phyloP scores from a whole-genome alignment of 495 filamentous ascomycete species.

The Penicillium steckii region DNA sequence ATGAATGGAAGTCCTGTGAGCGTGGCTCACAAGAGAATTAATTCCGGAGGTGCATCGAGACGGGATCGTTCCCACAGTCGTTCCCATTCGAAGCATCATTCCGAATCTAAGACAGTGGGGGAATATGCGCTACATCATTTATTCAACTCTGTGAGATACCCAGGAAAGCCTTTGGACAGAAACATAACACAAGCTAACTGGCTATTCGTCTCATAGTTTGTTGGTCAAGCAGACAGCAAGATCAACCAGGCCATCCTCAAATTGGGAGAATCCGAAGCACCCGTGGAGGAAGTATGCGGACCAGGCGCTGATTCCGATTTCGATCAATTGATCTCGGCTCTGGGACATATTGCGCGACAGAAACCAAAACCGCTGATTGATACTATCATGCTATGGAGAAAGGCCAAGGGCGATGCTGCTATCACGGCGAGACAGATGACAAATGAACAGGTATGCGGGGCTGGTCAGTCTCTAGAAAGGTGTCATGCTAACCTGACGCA shows the following conservation, averaged over 20 bases:
- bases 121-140: constrained; percentile 97
- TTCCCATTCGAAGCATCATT: constrained; percentile 76
- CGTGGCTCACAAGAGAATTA: constrained; percentile 36
- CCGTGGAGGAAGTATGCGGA: constrained; percentile 85
- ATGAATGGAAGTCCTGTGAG: constrained; percentile 25
- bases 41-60: constrained; percentile 59
- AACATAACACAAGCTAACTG: neutral
- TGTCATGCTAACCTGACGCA: constrained; percentile 9
- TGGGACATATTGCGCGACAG: constrained; percentile 88
- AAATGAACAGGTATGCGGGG: constrained; percentile 58
- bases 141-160: constrained; percentile 73
- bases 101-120: constrained; percentile 83
- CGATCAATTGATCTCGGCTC: constrained; percentile 89
- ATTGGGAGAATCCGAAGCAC: constrained; percentile 70
- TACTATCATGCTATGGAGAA: constrained; percentile 95
- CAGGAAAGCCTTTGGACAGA: neutral
- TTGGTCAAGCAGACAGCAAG: constrained; percentile 87
- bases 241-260: constrained; percentile 79
- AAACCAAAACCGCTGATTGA: constrained; percentile 97
- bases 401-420: constrained; percentile 87
- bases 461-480: no score
- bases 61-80: constrained; percentile 75
- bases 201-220: constrained; percentile 38
- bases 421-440: constrained; percentile 58
- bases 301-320: constrained; percentile 86